Evolutionary conservation across 2,329 filamentous ascomycete species (phyloP).

Genomic region (Biscogniauxia sp.): DNA sequence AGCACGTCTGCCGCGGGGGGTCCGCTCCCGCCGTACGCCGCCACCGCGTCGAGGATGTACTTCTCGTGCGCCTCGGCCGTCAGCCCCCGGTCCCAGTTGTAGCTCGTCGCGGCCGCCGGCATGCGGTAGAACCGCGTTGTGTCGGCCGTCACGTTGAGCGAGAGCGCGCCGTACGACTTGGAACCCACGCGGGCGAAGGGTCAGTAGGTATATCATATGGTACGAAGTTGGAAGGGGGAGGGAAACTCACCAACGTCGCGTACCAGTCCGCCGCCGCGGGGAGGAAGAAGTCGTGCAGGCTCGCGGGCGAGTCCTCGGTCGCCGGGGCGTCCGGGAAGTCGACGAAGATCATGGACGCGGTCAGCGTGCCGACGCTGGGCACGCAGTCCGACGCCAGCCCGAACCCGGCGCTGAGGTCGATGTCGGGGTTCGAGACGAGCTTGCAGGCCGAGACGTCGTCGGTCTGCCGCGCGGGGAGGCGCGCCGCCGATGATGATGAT

Average conservation of each 20-base stretch:
- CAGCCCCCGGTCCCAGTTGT: conserved; percentile 29
- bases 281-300: conserved; percentile 26
- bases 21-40: conserved; percentile 20
- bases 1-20: conserved; percentile 27
- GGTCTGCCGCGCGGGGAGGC: neutral
- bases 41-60: conserved; percentile 32
- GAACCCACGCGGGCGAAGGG: no score
- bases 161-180: conserved; percentile 22
- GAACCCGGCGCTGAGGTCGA: conserved; percentile 32
- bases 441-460: conserved; percentile 24
- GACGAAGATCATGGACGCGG: conserved; percentile 37
- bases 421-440: conserved; percentile 23
- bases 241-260: neutral
- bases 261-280: conserved; percentile 29
- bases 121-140: conserved; percentile 28
- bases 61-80: conserved; percentile 22
- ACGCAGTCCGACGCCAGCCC: conserved; percentile 30
- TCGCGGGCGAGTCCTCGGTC: conserved; percentile 23
- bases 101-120: conserved; percentile 21
- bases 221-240: no score
- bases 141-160: conserved; percentile 21
- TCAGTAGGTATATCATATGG: no score
- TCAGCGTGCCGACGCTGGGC: conserved; percentile 30
- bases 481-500: neutral
- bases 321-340: conserved; percentile 26